Base-by-base conservation (phyloP, 2,329 filamentous ascomycete species). In the Aspergillus sp. region DNA sequence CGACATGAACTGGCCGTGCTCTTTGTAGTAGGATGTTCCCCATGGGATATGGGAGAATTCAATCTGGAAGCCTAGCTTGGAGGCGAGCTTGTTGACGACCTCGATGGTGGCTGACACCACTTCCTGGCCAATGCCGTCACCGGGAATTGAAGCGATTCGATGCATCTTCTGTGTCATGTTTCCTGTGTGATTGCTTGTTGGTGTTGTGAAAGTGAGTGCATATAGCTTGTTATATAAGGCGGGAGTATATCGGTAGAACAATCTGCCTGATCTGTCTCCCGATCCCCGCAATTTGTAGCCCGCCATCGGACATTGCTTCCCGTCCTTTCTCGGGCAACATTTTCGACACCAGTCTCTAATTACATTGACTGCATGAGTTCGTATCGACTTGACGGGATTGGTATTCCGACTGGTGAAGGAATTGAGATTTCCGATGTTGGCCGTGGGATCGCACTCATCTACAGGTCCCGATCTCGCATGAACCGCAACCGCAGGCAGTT, bases 41-140 rank as follows among this genome's bases (percentile, higher is more conserved):
- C 71, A 73, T 15, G 67, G 66, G 61, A 82, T 80, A 56, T 78
- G 77, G 1, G 72, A 79, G 63, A 83, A 84, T 12, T 82, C 75
- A 58, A 84, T 79, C 8, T 73, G 60, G 64, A 82, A 84, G 23
- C 74, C 75, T 6, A 79, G 68, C 5, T 70, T 70, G 23, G 73
- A 64, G n/a, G 79, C 72, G 21, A 84, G 73, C 49, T 76, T 78
- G 57, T 77, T 70, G 15, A 83, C 66, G 17, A 79, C 78, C 63
- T 78, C 67, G 8, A 81, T 76, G 3, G 84, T 81, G 2, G 84
- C 84, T 27, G 79, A 75, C 33, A 87, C 79, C n/a, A 88, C 85
- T 68, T 88, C 85, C 2, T 79, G 78, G 27, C 86, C 85, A 51
- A 89, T 87, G 25, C 86, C 84, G 67, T 88, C 84, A 14, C 83